Base-by-base conservation (phyloP, 2,329 filamentous ascomycete genomes). In the Fusarium decemcellulare region DNA sequence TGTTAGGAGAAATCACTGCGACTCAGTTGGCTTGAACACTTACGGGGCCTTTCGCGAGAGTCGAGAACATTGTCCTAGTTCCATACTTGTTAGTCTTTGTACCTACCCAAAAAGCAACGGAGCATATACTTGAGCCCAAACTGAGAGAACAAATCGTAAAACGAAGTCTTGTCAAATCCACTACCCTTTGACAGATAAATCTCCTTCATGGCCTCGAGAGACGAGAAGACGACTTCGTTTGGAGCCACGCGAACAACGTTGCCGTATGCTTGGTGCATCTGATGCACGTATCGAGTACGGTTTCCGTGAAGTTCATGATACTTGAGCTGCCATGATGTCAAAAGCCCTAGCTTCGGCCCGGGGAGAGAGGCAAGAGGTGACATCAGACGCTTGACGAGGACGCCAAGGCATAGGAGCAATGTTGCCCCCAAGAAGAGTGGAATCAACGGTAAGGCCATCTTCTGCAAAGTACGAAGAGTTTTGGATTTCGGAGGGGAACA, bases 111-210 rank as follows among this genome's bases (percentile, higher is more conserved):
- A 2, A 2, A 8, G 0, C 1, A 0, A 1, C 4, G 2, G 9
- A 2, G 16, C 9, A 5, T 42, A 30, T 36, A 68, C 67, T 36
- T 42, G 4, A 59, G 64, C 2, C 67, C 67, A 16, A 62, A 65
- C n/a, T 68, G 57, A 0, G 63, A 55, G 15, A 71, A 71, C 3
- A 71, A 59, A 7, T 59, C 39, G 16, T 71, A 71, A 11, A 71
- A 62, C 0, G 46, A 39, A 1, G 61, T 55, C 30, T 71, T 71
- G 30, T 62, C 61, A 9, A 57, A 71, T 7, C 68, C 68, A 27
- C 68, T 71, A 2, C 68, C 68, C 4, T 61, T 61, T 0, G 68
- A 71, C 1, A 58, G 30, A 9, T 71, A 71, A 2, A 71, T 71
- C 37, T 71, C 55, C 2, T 68, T 71, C 54, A 68, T 62, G 0